Base-by-base conservation (phyloP, 2,329 filamentous ascomycete genomes). In the Fusarium tuaranense region DNA sequence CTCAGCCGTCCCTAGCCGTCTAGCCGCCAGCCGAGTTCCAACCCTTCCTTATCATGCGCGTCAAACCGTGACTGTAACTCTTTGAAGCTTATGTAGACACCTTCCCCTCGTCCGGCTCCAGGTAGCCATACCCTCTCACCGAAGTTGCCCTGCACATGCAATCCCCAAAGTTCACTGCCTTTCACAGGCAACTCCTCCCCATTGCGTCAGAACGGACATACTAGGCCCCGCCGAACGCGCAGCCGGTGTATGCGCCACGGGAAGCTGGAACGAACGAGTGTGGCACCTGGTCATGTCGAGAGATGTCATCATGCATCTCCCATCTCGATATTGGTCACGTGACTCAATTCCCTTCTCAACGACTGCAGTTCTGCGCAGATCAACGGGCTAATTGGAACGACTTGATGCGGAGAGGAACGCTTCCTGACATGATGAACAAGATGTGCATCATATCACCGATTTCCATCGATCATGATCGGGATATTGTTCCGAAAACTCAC, bases 301-400 rank as follows among this genome's bases (percentile, higher is more conserved):
- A 73, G 44, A 75, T 76, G 73, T 70, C 75, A 76, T 75, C 66
- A 48, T 70, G 64, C 71, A 73, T 69, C 46, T 32, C 39, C 41
- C 53, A 51, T 51, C 32, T 57, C 44, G 36, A 65, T 46, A 63
- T 12, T 12, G 12, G 7, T 69, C 75, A 78, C 75, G 71, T 77
- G 75, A 76, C 46, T 58, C 9, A 1, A 4, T 12, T 64, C 10
- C 34, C 13, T 27, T 51, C 44, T 36, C 20, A 66, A 63, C 58
- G 32, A 61, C 69, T 39, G 59, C 10, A 14, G 20, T 18, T 16
- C 25, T 39, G 30, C 18, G 51, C 27, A 44, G 62, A 71, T 72
- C 55, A 61, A 51, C 59, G 22, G 44, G 69, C 27, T 44, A 70
- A 16, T 58, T 20, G 22, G n/a, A 30, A 39, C 44, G 44, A 51